Conservation (phyloP, 2,329 filamentous ascomycete species). For the Fusarium sp. region DNA sequence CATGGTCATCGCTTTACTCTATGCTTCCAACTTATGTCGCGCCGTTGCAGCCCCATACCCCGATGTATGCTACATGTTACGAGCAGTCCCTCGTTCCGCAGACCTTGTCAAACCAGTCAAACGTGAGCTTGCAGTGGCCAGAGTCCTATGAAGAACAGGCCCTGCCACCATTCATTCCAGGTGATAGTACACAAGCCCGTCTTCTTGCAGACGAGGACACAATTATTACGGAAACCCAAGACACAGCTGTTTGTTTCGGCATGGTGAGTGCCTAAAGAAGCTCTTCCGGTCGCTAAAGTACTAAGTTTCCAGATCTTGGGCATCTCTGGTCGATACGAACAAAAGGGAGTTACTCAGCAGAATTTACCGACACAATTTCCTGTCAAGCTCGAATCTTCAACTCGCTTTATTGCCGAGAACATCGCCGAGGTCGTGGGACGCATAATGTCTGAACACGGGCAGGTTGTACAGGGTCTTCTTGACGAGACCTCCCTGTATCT, state of each 20-base stretch:
- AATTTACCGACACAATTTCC: background rate
- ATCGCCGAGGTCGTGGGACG: background rate
- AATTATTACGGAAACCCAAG: rapidly evolving
- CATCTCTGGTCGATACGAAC: slow-evolving; percentile 6
- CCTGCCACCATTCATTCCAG: rapidly evolving
- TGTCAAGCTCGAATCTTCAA: slow-evolving; percentile 4
- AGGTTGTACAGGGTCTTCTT: slow-evolving; percentile 30
- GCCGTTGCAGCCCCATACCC: background rate
- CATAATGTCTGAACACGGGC: slow-evolving; percentile 5
- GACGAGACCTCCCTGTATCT: slow-evolving; percentile 16
- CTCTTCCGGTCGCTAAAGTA: background rate
- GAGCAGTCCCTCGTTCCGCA: background rate
- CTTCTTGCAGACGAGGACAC: too few relatives aligned
- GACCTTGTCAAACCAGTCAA: rapidly evolving
- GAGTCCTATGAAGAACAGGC: background rate
- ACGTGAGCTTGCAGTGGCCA: background rate
- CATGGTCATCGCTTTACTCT: background rate
- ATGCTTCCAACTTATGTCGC: too few relatives aligned
- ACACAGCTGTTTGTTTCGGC: slow-evolving; percentile 17
- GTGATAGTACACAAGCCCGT: rapidly evolving
- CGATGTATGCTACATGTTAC: rapidly evolving
- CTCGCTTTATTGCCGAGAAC: background rate
- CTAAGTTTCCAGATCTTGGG: background rate
- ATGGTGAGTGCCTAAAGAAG: background rate
- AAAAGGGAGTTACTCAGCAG: rapidly evolving